Conservation (phyloP, 2,329 filamentous ascomycete species). For the Fusarium sulawesiense region DNA sequence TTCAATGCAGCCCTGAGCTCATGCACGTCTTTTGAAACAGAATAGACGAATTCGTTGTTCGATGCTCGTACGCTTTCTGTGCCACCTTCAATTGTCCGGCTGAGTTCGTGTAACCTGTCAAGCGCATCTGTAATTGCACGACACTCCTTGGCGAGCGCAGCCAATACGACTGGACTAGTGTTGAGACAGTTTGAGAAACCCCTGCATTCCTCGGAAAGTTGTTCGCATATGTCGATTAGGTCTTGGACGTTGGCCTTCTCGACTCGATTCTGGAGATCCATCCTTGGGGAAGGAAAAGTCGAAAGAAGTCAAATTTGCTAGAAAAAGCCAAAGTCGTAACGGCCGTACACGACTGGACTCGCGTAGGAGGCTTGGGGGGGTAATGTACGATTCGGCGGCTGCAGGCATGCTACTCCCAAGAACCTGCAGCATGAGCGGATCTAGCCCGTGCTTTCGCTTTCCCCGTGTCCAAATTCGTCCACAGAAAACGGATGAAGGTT, state of each 20-base stretch:
- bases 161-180: conserved; percentile 44
- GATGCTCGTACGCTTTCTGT: conserved; percentile 38
- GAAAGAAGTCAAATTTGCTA: conserved; percentile 16
- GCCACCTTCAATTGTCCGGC: conserved; percentile 35
- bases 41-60: conserved; percentile 44
- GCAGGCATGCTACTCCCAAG: conserved; percentile 13
- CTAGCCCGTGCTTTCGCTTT: conserved; percentile 39
- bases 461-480: conserved; percentile 27
- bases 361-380: conserved; percentile 27
- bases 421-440: conserved; percentile 30
- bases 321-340: conserved; percentile 24
- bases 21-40: conserved; percentile 45
- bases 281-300: conserved; percentile 24
- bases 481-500: conserved; percentile 31
- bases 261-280: conserved; percentile 44
- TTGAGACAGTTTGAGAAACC: conserved; percentile 45
- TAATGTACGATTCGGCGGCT: conserved; percentile 38
- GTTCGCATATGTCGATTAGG: conserved; percentile 43
- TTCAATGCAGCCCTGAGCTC: conserved; percentile 43
- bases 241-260: conserved; percentile 43
- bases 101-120: conserved; percentile 43
- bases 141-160: conserved; percentile 43
- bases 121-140: conserved; percentile 45
- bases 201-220: conserved; percentile 43
- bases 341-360: background rate